Conservation (phyloP, 2,329 filamentous ascomycete genomes). For the Botrytis fragariae region DNA sequence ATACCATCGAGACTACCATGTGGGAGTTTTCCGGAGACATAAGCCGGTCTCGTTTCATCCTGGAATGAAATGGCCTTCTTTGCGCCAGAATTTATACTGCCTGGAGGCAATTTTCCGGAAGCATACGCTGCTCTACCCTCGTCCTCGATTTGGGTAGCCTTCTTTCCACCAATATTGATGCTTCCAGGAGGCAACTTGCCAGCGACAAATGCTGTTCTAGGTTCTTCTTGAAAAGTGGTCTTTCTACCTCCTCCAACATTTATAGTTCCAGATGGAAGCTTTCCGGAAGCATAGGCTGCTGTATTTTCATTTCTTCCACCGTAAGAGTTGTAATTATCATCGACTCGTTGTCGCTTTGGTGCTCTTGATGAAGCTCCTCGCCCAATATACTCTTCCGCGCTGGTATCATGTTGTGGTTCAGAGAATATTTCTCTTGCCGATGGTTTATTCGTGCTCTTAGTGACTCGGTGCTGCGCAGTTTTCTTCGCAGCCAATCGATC, state of each 20-base stretch:
- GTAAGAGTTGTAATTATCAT: constrained; percentile 24
- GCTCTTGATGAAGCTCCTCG: constrained; percentile 30
- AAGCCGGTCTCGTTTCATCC: constrained; percentile 33
- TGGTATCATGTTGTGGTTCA: constrained; percentile 30
- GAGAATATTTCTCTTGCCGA: constrained; percentile 34
- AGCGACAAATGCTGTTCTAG: constrained; percentile 29
- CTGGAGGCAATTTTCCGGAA: constrained; percentile 40
- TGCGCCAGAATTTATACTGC: constrained; percentile 38
- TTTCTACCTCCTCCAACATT: constrained; percentile 23
- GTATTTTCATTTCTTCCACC: constrained; percentile 26
- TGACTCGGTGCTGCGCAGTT: constrained; percentile 53
- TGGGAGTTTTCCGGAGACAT: constrained; percentile 32
- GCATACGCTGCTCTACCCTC: constrained; percentile 28
- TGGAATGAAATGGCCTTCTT: constrained; percentile 27
- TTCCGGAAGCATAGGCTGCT: constrained; percentile 38
- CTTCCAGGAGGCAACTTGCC: constrained; percentile 41
- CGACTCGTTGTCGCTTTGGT: constrained; percentile 48
- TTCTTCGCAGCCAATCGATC: constrained; percentile 81
- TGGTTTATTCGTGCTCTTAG: constrained; percentile 29
- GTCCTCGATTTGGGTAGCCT: constrained; percentile 25
- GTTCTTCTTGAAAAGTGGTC: constrained; percentile 24
- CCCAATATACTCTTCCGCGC: constrained; percentile 38
- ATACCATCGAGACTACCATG: constrained; percentile 34
- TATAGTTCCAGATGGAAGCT: constrained; percentile 40
- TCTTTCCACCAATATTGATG: constrained; percentile 32